phyloP scores from a whole-genome alignment of 345 rosid genomes.

The Tarenaya hassleriana region DNA sequence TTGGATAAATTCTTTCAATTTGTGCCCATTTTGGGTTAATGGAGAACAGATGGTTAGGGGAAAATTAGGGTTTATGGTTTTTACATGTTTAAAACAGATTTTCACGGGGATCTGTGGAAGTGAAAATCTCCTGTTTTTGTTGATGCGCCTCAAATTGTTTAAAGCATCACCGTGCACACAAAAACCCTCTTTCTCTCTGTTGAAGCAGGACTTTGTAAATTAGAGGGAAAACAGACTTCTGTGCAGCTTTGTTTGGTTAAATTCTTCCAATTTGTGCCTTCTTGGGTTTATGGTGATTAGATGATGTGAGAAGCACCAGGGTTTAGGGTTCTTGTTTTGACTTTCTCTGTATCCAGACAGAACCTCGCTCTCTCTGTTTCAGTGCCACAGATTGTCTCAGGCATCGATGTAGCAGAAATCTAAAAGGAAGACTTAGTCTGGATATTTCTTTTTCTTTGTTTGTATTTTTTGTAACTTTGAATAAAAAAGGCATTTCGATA shows the following conservation, averaged over 20 bases:
- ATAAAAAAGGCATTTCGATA: slow-evolving; percentile 8
- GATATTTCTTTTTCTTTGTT: background rate
- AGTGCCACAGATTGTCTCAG: background rate
- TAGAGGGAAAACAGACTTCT: too few species aligned
- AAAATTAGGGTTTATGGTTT: slow-evolving; percentile 10
- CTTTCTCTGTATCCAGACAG: too few species aligned
- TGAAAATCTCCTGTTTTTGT: too few species aligned
- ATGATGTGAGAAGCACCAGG: too few species aligned
- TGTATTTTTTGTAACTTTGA: background rate
- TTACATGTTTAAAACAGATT: background rate
- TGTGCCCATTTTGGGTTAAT: background rate
- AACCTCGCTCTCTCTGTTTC: too few species aligned
- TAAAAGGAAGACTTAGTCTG: background rate
- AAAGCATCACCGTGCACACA: background rate
- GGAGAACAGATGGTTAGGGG: background rate
- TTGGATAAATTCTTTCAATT: background rate
- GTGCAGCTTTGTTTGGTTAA: too few species aligned
- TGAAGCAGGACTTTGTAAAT: too few species aligned
- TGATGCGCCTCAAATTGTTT: background rate
- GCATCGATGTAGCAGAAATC: background rate
- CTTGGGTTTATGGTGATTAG: too few species aligned
- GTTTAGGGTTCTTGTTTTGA: too few species aligned
- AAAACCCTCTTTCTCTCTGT: too few species aligned
- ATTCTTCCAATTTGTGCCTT: too few species aligned
- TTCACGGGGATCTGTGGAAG: background rate